Base-by-base conservation (phyloP, 2,329 filamentous ascomycete genomes). In the Davidsoniella neocaledoniae region DNA sequence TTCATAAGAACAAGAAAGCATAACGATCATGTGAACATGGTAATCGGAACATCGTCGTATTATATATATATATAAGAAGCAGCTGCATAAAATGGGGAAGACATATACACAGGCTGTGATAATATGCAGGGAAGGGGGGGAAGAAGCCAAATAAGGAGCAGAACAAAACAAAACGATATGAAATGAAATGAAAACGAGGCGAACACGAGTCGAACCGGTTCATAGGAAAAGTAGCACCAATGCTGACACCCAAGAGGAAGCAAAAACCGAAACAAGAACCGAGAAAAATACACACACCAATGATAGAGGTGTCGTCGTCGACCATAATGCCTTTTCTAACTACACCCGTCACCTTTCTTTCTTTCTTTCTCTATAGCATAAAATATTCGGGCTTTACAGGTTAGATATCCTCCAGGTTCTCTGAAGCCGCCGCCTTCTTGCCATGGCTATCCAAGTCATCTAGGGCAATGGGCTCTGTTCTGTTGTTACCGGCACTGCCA, bases 381-480 rank as follows among this genome's bases (percentile, higher is more conserved):
- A 33, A 5, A 33, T 9, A 12, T 10, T 25, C 36, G 5, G n/a
- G 12, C 2, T 29, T 19, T 17, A 16, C n/a, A 10, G 19, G 29
- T 39, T 63, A 77, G 56, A 76, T 70, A 60, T 81, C 77, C 61
- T 81, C 74, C 51, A 79, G 72, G n/a, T 60, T 58, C 44, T 60
- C 56, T 12, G 29, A 33, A 12, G 12, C 29, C 12, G 29, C 12
- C 51, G 61, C 65, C 64, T 67, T 73, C 68, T 70, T 78, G 43
- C 78, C 78, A 42, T 65, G 66, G 58, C 72, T 73, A 60, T 82
- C 75, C 62, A 82, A 62, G 36, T 68, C 74, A 54, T 79, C 73
- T 66, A 82, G 60, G 62, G 69, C 68, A 57, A 81, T 74, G 23
- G n/a, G 46, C 6, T 49, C 50, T 54, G 62, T 68, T 50, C 65